Evolutionary conservation across 1,139 yeast species (phyloP), one percentile per base, ranked within the genome.

Genomic region (Pichia sp.): DNA sequence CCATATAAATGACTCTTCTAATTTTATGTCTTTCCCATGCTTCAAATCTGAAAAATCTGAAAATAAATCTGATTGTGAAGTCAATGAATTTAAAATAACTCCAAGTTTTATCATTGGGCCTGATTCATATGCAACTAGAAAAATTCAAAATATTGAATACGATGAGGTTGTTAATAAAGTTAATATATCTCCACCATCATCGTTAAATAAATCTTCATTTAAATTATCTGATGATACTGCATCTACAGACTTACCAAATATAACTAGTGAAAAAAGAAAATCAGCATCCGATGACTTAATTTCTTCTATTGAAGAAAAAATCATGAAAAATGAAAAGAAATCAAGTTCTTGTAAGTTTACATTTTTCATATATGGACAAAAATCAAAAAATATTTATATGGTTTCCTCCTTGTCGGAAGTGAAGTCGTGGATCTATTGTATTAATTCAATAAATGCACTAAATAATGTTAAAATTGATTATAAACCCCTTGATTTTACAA

Each of bases 391-490:
- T 38, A 51, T 63, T 1, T 71, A 64, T 46, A 63, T 66, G 56
- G 68, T 67, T 3, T 57, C 60, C 22, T 66, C 66, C 29, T 46
- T 54, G 11, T 58, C 63, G 30, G 85, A 80, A 46, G 68, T 76
- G 65, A 62, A 67, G 19, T 76, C 76, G 34, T 83, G 89, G 89
- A 72, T 81, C 47, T 70, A 70, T 43, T 67, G 77, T 16, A 78
- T 83, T 58, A 83, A 83, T 58, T 73, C 75, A 56, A 69, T 81
- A 14, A 77, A 84, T 1, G 74, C 85, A 0, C 66, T 79, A 47
- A 75, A 74, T 45, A 72, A 59, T 2, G 52, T 63, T 8, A 57
- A 55, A n/a, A 3, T 62, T 50, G 5, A 77, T 4, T 73, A 18
- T 10, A 25, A 53, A 16, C 36, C 48, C 7, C 31, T 44, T 5